Evolutionary conservation across 345 rosid species (phyloP), one percentile per base, ranked within the genome.

Genomic region (Geranium brycei): DNA sequence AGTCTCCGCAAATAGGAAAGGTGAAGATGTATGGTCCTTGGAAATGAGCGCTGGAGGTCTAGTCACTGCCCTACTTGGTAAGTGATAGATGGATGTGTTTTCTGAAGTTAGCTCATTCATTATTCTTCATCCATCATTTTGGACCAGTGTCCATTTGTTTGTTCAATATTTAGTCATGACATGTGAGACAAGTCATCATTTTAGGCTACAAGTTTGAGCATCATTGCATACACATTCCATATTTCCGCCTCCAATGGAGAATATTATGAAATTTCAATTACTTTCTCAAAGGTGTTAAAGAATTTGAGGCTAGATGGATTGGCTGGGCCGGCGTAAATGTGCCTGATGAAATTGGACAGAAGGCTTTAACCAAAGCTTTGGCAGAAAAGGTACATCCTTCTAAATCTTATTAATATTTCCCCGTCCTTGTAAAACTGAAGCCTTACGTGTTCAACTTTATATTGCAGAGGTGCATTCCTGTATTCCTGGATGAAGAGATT

Each of bases 291-390:
- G 99, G 99, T 75, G 96, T 95, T 19, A 95, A 95, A 82, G 99
- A 85, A 60, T 88, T 95, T 60, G 99, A 95, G 72, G 97, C 97
- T 13, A 91, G 91, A 76, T 95, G 99, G 99, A 95, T 95, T 61
- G 99, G 99, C 57, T 95, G 97, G 99, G 99, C 99, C 64, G 99
- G 99, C 10, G 99, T 95, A 19, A 91, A 95, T 79, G 99, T 95
- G 64, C 96, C 99, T 5, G 99, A 95, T 72, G 92, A 88, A 70
- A 80, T 78, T 66, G 99, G 99, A 12, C 99, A 91, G 81, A 81
- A 74, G 67, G 95, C 99, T 64, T 91, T 95, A n/a, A 88, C 81
- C 19, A 85, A 87, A 77, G 95, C 97, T 75, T 81, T 95, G 77
- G 97, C 97, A 68, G 97, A 91, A 69, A 95, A 91, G 85, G 99